Evolutionary conservation across 192 early-diverging fungal genomes (phyloP).

Genomic region (Obelidium mucronatum): DNA sequence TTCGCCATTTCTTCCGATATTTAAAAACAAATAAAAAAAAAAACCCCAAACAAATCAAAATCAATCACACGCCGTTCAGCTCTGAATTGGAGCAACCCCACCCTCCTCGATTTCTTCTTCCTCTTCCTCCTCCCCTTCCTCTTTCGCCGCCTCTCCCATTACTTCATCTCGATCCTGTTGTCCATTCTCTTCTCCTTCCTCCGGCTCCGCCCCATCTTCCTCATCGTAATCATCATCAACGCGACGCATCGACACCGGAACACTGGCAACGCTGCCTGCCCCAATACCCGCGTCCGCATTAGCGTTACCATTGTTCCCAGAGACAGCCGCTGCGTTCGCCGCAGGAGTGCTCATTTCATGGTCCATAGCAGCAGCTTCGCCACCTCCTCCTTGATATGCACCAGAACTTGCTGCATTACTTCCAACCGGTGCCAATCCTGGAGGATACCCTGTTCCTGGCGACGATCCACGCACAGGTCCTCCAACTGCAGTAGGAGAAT

Average conservation of each 20-base stretch:
- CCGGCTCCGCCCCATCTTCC: background rate
- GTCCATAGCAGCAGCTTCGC: too few species aligned
- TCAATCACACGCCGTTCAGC: background rate
- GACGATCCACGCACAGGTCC: background rate
- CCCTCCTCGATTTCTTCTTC: constrained; percentile 26
- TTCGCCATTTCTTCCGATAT: too few species aligned
- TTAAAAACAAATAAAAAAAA: too few species aligned
- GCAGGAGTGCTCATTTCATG: too few species aligned
- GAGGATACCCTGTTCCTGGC: too few species aligned
- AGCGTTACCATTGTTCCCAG: too few species aligned
- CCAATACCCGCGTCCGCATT: too few species aligned
- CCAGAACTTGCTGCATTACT: too few species aligned
- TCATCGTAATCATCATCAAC: constrained; percentile 23
- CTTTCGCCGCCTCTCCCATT: constrained; percentile 6
- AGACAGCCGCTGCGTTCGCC: too few species aligned
- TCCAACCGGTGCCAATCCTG: too few species aligned
- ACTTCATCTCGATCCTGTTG: background rate
- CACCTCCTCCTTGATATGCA: too few species aligned
- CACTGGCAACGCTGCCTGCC: background rate
- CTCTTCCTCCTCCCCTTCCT: constrained; percentile 3
- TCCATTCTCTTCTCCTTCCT: background rate
- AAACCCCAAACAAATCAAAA: background rate
- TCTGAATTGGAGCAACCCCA: background rate
- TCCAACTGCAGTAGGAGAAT: background rate
- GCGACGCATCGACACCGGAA: constrained; percentile 3